phyloP scores from a whole-genome alignment of 2,329 filamentous ascomycete genomes.

The Chaetothyriales sp. region DNA sequence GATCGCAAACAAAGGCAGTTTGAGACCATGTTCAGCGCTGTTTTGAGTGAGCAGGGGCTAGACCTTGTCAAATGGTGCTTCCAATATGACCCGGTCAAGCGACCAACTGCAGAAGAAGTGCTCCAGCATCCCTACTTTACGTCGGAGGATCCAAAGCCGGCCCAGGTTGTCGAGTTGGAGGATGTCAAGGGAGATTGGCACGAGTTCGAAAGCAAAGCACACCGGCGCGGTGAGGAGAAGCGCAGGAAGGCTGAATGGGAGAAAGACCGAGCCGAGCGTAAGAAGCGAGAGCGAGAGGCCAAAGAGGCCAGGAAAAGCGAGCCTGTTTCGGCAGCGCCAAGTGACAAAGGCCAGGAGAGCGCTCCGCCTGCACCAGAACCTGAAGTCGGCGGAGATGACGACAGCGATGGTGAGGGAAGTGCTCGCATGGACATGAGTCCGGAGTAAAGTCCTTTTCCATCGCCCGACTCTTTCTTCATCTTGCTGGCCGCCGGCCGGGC shows the following conservation, averaged over 20 bases:
- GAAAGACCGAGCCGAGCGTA: conserved; percentile 39
- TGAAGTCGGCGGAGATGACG: conserved; percentile 7
- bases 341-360: background rate
- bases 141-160: conserved; percentile 60
- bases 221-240: conserved; percentile 74
- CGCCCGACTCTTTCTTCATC: background rate
- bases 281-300: conserved; percentile 32
- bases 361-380: conserved; percentile 2
- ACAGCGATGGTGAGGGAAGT: conserved; percentile 16
- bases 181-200: conserved; percentile 90
- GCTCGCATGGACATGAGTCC: conserved; percentile 16
- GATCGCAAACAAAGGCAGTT: conserved; percentile 57
- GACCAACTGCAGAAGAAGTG: conserved; percentile 72
- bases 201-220: conserved; percentile 92
- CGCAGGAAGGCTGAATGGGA: conserved; percentile 43
- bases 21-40: conserved; percentile 65
- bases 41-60: conserved; percentile 66
- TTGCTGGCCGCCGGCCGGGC: no score
- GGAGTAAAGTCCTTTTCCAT: background rate
- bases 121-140: conserved; percentile 81
- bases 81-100: conserved; percentile 68
- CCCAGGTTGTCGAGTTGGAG: conserved; percentile 69
- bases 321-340: background rate
- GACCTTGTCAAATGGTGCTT: conserved; percentile 77
- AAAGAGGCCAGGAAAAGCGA: conserved; percentile 17